A percentile compares a stretch with the other conserved stretches of the same genome.
These are phyloP conservation scores for Lecanicillium sp. DNA, from an alignment of 2,329 filamentous ascomycete genomes.

Conservation along the genomic window DNA sequence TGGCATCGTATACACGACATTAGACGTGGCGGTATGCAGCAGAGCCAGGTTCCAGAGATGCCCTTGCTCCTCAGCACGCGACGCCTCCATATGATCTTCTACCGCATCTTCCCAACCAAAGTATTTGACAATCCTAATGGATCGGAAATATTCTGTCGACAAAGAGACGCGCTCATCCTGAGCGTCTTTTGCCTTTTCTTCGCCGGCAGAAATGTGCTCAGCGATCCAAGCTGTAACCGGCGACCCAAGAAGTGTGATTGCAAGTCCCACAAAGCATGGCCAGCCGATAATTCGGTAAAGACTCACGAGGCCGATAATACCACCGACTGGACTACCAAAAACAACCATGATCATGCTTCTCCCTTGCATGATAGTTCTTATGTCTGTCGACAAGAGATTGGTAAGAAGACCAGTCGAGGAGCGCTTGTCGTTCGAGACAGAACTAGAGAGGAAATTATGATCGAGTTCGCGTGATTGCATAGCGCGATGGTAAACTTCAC, in stretches of 20 bases:
- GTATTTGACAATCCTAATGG: slow-evolving; percentile 46
- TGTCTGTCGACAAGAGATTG: slow-evolving; percentile 45
- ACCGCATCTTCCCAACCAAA: slow-evolving; percentile 47
- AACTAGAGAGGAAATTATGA: slow-evolving; percentile 27
- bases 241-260: slow-evolving; percentile 34
- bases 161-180: slow-evolving; percentile 45
- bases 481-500: slow-evolving; percentile 44
- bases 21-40: slow-evolving; percentile 30
- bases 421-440: slow-evolving; percentile 18
- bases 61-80: slow-evolving; percentile 39
- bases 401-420: slow-evolving; percentile 36
- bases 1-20: slow-evolving; percentile 38
- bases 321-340: slow-evolving; percentile 33
- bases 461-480: slow-evolving; percentile 42
- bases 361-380: slow-evolving; percentile 39
- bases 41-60: slow-evolving; percentile 42
- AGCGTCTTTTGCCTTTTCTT: slow-evolving; percentile 35
- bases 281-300: slow-evolving; percentile 44
- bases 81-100: slow-evolving; percentile 34
- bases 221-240: slow-evolving; percentile 38
- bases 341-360: slow-evolving; percentile 37
- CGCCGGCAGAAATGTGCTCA: slow-evolving; percentile 36
- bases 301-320: slow-evolving; percentile 33
- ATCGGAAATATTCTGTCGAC: slow-evolving; percentile 43
- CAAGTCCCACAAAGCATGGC: slow-evolving; percentile 40